Evolutionary conservation across 2,329 filamentous ascomycete species (phyloP), one percentile per base, ranked within the genome.

Genomic region (Meredithiella fracta): DNA sequence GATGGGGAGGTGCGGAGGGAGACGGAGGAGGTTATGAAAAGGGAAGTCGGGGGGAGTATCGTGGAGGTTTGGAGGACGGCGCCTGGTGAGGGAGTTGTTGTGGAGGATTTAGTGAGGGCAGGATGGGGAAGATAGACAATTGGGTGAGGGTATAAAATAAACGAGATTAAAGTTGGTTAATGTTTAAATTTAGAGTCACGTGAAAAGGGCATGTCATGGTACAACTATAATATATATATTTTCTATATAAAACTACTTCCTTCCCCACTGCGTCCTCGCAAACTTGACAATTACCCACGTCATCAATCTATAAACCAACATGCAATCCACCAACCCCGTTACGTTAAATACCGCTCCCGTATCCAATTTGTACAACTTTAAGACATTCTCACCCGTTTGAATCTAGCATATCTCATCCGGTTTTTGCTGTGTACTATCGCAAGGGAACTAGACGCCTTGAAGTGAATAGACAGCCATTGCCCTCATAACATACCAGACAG

Each of bases 391-490:
- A 0, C 85, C 85, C 0, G 74, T 83, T 50, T 75, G 70, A 44
- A 87, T 79, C 0, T 79, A 77, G 63, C 85, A 90, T 11, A 64
- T 65, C 0, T 83, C 84, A 55, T 77, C 67, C 0, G 75, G 73
- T 8, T 85, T 66, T 38, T 71, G 70, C 68, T 88, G 82, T 7
- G 66, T 68, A 1, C 75, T 72, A 1, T 72, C 74, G 64, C 85
- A 90, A 1, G 77, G 77, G 62, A 90, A 88, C 0, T 64, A 56
- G 5, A 86, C 73, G 0, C 72, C 74, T 5, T 73, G 68, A 34
- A 90, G 66, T 0, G 80, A 80, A 60, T 81, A 87, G 0, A 79
- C 77, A 0, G 80, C 80, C 40, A 90, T 67, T 34, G 83, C 83
- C 0, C 78, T 78, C 2, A 83, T 73, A 0, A 78, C 75, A 63